These are phyloP conservation scores for Aotearoamyces nothofagi DNA, from an alignment of 2,329 filamentous ascomycete species.

Conservation along the genomic window DNA sequence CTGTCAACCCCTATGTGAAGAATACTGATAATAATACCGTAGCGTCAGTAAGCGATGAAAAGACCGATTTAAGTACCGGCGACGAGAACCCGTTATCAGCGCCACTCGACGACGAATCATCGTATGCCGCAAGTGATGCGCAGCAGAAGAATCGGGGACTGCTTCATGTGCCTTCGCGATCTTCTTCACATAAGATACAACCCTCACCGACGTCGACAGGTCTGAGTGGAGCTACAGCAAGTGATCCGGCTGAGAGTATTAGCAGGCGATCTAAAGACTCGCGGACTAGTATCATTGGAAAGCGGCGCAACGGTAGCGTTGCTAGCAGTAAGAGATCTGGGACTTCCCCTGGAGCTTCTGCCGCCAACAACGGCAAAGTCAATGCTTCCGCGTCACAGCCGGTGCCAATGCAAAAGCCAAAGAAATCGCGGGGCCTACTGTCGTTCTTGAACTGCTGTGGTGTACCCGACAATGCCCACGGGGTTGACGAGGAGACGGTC, in stretches of 20 bases:
- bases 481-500: constrained; percentile 24
- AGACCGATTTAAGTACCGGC: no score
- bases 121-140: constrained; percentile 3
- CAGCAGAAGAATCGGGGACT: constrained; percentile 30
- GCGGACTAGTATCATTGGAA: constrained; percentile 46
- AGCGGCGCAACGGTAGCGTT: constrained; percentile 50
- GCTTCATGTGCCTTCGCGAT: constrained; percentile 44
- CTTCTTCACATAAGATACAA: constrained; percentile 45
- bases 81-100: no score
- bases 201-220: constrained; percentile 43
- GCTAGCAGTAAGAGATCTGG: constrained; percentile 45
- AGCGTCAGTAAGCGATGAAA: no score
- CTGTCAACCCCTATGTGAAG: no score
- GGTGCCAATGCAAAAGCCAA: constrained; percentile 18
- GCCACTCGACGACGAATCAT: no score
- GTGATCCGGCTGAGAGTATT: constrained; percentile 45
- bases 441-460: constrained; percentile 33
- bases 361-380: constrained; percentile 22
- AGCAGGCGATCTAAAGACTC: constrained; percentile 50
- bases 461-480: constrained; percentile 25
- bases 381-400: constrained; percentile 15
- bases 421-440: constrained; percentile 26
- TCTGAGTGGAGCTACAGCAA: constrained; percentile 42
- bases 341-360: constrained; percentile 25
- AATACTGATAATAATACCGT: no score